Conservation (phyloP, 768 basidiomycete species). For the Coprinellus micaceus region DNA sequence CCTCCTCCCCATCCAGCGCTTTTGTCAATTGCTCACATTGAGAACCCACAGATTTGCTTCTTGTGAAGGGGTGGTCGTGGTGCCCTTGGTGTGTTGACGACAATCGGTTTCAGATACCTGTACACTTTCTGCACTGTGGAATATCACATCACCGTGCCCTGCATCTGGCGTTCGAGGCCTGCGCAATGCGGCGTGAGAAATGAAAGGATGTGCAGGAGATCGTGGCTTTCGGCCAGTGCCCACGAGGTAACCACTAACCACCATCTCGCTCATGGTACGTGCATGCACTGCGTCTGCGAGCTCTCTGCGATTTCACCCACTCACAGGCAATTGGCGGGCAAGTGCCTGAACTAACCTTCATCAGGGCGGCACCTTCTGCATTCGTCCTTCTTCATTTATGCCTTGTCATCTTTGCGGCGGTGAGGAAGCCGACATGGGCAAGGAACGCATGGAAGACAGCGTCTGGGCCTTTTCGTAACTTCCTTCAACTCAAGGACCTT, state of each 20-base stretch:
- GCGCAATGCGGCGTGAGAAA: not conserved
- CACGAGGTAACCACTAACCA: too few species aligned
- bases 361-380: not conserved
- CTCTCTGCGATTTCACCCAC: not conserved
- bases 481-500: conserved; percentile 50
- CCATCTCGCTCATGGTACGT: too few species aligned
- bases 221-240: too few species aligned
- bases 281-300: not conserved
- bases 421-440: not conserved
- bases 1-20: too few species aligned
- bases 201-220: too few species aligned
- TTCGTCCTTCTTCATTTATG: conserved; percentile 3
- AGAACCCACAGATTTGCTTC: too few species aligned
- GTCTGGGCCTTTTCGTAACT: conserved; percentile 44
- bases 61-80: too few species aligned
- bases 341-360: not conserved
- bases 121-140: too few species aligned
- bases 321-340: not conserved
- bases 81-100: too few species aligned
- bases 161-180: not conserved
- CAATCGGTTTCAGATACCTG: too few species aligned
- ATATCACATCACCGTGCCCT: not conserved
- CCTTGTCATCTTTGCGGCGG: not conserved
- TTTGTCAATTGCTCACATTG: too few species aligned
- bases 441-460: not conserved